Conservation (phyloP, 2,329 filamentous ascomycete species). For the Penicillium sp. region DNA sequence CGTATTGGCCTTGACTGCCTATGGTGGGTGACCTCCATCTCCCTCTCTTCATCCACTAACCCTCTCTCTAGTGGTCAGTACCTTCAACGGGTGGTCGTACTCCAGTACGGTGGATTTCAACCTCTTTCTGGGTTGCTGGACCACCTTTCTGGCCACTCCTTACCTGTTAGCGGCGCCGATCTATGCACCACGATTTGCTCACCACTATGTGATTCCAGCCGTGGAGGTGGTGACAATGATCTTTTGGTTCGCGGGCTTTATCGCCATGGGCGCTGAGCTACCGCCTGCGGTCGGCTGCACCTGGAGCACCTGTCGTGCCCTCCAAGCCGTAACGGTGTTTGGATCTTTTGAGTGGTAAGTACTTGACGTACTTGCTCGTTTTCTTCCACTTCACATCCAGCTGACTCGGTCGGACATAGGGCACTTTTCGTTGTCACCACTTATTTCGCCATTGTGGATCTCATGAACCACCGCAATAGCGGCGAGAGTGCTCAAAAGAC, state of each 20-base stretch:
- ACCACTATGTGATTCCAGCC: conserved; percentile 64
- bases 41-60: background rate
- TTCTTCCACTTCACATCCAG: background rate
- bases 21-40: conserved; percentile 54
- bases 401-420: conserved; percentile 18
- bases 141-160: conserved; percentile 63
- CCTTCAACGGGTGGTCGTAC: conserved; percentile 48
- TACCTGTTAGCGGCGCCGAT: conserved; percentile 70
- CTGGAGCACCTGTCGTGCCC: conserved; percentile 56
- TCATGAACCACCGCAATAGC: conserved; percentile 42
- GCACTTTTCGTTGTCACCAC: conserved; percentile 52
- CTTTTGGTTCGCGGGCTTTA: conserved; percentile 87
- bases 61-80: conserved; percentile 53
- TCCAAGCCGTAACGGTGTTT: conserved; percentile 55
- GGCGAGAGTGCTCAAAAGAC: conserved; percentile 23
- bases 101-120: conserved; percentile 70
- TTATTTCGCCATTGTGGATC: conserved; percentile 49
- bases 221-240: conserved; percentile 73
- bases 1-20: conserved; percentile 71
- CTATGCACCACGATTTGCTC: conserved; percentile 60
- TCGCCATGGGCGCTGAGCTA: conserved; percentile 69
- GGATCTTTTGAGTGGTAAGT: conserved; percentile 50
- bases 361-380: background rate
- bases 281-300: conserved; percentile 57
- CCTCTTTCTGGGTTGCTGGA: conserved; percentile 77